phyloP scores from a whole-genome alignment of 495 filamentous ascomycete genomes.

The Hyaloscypha variabilis region DNA sequence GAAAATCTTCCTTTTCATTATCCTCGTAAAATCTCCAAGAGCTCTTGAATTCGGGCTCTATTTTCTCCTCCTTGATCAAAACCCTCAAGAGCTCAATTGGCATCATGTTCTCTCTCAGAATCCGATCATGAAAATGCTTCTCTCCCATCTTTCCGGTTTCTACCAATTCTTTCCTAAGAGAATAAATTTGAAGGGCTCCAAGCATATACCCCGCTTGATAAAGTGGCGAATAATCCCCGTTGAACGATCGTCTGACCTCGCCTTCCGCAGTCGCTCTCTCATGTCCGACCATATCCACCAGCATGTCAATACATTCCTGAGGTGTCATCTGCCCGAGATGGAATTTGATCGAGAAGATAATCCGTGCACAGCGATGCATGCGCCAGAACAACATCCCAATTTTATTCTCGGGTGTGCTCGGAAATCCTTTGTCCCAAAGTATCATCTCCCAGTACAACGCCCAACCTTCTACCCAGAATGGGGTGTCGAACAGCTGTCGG shows the following conservation, averaged over 20 bases:
- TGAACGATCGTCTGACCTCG: slow-evolving; percentile 51
- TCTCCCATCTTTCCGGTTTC: slow-evolving; percentile 36
- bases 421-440: slow-evolving; percentile 44
- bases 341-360: slow-evolving; percentile 53
- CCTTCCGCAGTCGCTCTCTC: slow-evolving; percentile 58
- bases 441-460: slow-evolving; percentile 57
- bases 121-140: slow-evolving; percentile 51
- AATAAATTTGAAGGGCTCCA: slow-evolving; percentile 50
- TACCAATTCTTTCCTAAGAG: slow-evolving; percentile 43
- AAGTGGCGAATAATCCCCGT: slow-evolving; percentile 48
- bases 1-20: too few species aligned
- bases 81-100: slow-evolving; percentile 54
- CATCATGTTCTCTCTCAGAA: slow-evolving; percentile 49
- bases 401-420: slow-evolving; percentile 44
- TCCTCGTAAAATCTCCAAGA: slow-evolving; percentile 22
- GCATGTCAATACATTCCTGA: slow-evolving; percentile 51
- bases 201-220: slow-evolving; percentile 58
- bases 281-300: slow-evolving; percentile 49
- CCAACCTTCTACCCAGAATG: slow-evolving; percentile 59
- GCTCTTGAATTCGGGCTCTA: slow-evolving; percentile 10
- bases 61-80: slow-evolving; percentile 39
- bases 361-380: slow-evolving; percentile 56
- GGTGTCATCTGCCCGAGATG: slow-evolving; percentile 49
- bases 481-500: slow-evolving; percentile 49
- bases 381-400: slow-evolving; percentile 55